Conservation (phyloP, 2,329 filamentous ascomycete genomes). For the Rosellinia necatrix region DNA sequence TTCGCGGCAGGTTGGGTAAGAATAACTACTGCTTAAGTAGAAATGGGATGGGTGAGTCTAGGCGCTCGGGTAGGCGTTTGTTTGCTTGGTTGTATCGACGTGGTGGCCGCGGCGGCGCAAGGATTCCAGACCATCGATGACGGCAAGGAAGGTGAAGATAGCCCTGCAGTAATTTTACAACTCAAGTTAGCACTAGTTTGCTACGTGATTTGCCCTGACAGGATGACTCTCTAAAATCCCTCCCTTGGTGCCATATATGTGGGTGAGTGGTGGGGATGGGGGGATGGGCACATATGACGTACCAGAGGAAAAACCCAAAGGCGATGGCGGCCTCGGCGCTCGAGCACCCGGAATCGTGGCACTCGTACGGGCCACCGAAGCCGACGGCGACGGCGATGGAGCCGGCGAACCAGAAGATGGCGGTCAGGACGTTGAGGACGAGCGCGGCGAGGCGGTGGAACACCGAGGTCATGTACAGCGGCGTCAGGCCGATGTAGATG, state of each 20-base stretch:
- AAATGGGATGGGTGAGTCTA: slow-evolving; percentile 13
- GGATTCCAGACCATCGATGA: slow-evolving; percentile 52
- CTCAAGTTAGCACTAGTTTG: background rate
- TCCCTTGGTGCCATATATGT: too few relatives aligned
- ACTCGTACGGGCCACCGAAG: slow-evolving; percentile 60
- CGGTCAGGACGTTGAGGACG: slow-evolving; percentile 71
- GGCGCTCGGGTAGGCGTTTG: slow-evolving; percentile 36
- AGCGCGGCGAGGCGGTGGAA: slow-evolving; percentile 70
- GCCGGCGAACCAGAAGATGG: slow-evolving; percentile 89
- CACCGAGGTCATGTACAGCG: slow-evolving; percentile 62
- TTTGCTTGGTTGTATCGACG: slow-evolving; percentile 28
- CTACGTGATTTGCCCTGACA: too few relatives aligned
- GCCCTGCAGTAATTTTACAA: slow-evolving; percentile 42
- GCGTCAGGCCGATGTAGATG: slow-evolving; percentile 70
- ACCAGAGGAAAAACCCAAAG: slow-evolving; percentile 69
- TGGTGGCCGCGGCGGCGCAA: slow-evolving; percentile 48
- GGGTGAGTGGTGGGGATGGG: too few relatives aligned
- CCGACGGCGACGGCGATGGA: slow-evolving; percentile 76
- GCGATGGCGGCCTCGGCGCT: slow-evolving; percentile 66
- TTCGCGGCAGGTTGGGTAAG: too few relatives aligned
- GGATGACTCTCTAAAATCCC: background rate
- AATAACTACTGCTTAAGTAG: too few relatives aligned
- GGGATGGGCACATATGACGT: slow-evolving; percentile 14
- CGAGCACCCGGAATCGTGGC: slow-evolving; percentile 60
- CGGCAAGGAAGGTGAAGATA: slow-evolving; percentile 53